Evolutionary conservation across 305 asterid species (phyloP).

Genomic region (Andrographis paniculata): DNA sequence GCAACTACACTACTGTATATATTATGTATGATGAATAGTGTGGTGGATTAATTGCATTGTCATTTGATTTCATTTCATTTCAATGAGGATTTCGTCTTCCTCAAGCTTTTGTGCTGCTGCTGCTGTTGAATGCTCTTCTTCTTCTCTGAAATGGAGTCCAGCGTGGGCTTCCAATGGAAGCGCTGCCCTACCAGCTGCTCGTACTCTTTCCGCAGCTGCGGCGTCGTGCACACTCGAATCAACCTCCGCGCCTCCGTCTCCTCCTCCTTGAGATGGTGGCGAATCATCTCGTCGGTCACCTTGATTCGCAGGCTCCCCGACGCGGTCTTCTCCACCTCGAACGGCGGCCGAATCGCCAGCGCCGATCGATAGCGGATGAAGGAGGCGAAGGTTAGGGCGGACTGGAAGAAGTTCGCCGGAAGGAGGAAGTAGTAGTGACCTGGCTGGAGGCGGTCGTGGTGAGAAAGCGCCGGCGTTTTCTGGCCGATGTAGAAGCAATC

Average conservation of each 20-base stretch:
- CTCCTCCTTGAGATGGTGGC: background rate
- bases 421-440: conserved; percentile 47
- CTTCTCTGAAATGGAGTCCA: conserved; percentile 24
- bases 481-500: conserved; percentile 54
- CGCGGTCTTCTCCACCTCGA: conserved; percentile 22
- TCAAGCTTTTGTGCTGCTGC: too few relatives aligned
- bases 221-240: conserved; percentile 19
- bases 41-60: too few relatives aligned
- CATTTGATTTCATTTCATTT: too few relatives aligned
- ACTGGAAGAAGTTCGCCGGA: conserved; percentile 39
- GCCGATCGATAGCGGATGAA: conserved; percentile 28
- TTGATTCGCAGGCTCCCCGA: conserved; percentile 21
- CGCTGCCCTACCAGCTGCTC: conserved; percentile 21
- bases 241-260: background rate
- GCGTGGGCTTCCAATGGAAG: conserved; percentile 26
- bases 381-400: conserved; percentile 36
- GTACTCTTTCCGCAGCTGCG: conserved; percentile 25
- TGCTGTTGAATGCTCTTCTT: background rate
- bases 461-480: conserved; percentile 33
- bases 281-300: conserved; percentile 18
- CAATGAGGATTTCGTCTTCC: too few relatives aligned
- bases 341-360: conserved; percentile 3
- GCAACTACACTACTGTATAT: too few relatives aligned
- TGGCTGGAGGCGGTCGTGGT: conserved; percentile 30
- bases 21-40: too few relatives aligned